Evolutionary conservation across 345 rosid genomes (phyloP).

Genomic region (Brassica napus): Da-Ae NC_063440.1:13211001-13211500

Average conservation of each 20-base stretch:
- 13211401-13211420: conserved; percentile 78
- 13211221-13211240: conserved; percentile 53
- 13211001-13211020: conserved; percentile 65
- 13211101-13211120: conserved; percentile 42
- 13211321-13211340: conserved; percentile 25
- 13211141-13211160: conserved; percentile 42
- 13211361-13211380: conserved; percentile 64
- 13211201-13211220: conserved; percentile 16
- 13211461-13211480: conserved; percentile 92
- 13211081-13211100: conserved; percentile 53
- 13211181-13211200: conserved; percentile 47
- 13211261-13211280: conserved; percentile 65
- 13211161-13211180: conserved; percentile 44
- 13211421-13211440: conserved; percentile 79
- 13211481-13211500: conserved; percentile 93
- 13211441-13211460: conserved; percentile 90
- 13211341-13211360: conserved; percentile 61
- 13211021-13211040: conserved; percentile 45
- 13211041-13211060: conserved; percentile 69
- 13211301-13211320: conserved; percentile 4
- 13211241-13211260: conserved; percentile 78
- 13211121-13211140: conserved; percentile 23
- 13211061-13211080: conserved; percentile 67
- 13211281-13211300: conserved; percentile 26
- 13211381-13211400: conserved; percentile 66